These are phyloP conservation scores for Blakeslea trispora DNA, from an alignment of 371 early-diverging fungal species.

Conservation along the genomic window DNA sequence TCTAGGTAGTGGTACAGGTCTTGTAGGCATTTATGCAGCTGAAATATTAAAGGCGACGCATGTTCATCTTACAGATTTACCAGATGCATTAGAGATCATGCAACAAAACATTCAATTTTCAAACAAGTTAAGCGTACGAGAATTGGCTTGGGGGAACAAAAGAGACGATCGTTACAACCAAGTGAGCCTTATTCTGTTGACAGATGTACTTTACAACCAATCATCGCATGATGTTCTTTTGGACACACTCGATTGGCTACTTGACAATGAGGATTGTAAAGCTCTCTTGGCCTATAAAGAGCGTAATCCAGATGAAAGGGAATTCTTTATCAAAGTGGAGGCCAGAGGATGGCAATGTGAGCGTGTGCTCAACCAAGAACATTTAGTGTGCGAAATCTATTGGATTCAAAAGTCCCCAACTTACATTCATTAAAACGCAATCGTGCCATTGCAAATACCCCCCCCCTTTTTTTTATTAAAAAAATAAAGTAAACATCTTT, in stretches of 20 bases:
- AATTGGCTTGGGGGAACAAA: conserved; percentile 37
- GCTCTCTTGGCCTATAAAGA: conserved; percentile 42
- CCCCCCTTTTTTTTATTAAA: too few species aligned
- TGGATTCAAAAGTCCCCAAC: conserved; percentile 13
- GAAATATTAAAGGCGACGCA: conserved; percentile 23
- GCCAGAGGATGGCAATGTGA: conserved; percentile 21
- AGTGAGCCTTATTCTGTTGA: conserved; percentile 40
- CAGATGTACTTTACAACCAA: conserved; percentile 52
- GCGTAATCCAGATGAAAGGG: conserved; percentile 46
- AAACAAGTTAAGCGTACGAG: conserved; percentile 14
- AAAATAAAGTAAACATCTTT: too few species aligned
- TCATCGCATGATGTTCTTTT: conserved; percentile 39
- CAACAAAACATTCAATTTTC: conserved; percentile 29
- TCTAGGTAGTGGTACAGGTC: conserved; percentile 53
- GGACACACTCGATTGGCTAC: conserved; percentile 36
- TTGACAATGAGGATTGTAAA: conserved; percentile 18
- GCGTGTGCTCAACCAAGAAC: conserved; percentile 9
- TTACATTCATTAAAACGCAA: too few species aligned
- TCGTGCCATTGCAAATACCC: too few species aligned
- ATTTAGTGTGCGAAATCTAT: conserved; percentile 34
- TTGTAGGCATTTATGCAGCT: conserved; percentile 46
- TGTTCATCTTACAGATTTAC: conserved; percentile 45
- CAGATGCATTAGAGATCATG: conserved; percentile 39
- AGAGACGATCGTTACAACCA: conserved; percentile 7
- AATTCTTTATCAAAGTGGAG: conserved; percentile 40